A percentile compares a stretch with the other conserved stretches of the same genome.
phyloP scores from a whole-genome alignment of 257 asterid genomes.

The Sherardia arvensis region DNA sequence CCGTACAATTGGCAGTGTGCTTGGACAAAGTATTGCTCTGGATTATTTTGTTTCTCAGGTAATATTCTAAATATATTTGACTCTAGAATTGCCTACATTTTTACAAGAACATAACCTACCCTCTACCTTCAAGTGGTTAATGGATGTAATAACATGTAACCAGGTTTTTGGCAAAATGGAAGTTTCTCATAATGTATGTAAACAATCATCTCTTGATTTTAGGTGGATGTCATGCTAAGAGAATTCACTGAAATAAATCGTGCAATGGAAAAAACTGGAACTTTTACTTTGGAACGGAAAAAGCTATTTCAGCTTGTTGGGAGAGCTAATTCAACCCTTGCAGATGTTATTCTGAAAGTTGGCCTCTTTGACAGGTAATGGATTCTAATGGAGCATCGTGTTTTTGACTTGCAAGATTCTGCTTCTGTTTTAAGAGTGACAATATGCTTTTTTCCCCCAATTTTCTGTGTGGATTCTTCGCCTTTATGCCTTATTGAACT shows the following conservation, averaged over 20 bases:
- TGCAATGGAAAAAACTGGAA: conserved; percentile 86
- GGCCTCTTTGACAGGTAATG: conserved; percentile 87
- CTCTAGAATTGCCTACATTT: background rate
- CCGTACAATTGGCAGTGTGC: conserved; percentile 81
- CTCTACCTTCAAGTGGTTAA: background rate
- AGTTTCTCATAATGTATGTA: background rate
- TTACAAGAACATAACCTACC: background rate
- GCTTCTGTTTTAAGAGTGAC: background rate
- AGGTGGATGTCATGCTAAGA: conserved; percentile 96
- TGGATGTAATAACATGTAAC: background rate
- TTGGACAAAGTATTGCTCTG: conserved; percentile 94
- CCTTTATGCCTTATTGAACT: background rate
- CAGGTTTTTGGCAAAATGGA: background rate
- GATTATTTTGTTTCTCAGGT: conserved; percentile 99
- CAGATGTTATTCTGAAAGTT: conserved; percentile 86
- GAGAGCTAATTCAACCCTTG: conserved; percentile 93
- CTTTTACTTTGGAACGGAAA: conserved; percentile 84
- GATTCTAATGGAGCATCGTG: background rate
- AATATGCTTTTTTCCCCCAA: background rate
- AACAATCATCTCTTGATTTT: background rate
- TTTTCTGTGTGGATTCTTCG: too few relatives aligned
- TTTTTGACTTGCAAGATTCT: background rate
- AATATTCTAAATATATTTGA: conserved; percentile 1
- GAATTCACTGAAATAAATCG: conserved; percentile 92
- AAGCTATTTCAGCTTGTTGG: conserved; percentile 95